Evolutionary conservation across 202 grass and related monocot genomes (phyloP), one percentile per base, ranked within the genome.

Genomic region (Bolboschoenoplectus hybrid): DNA sequence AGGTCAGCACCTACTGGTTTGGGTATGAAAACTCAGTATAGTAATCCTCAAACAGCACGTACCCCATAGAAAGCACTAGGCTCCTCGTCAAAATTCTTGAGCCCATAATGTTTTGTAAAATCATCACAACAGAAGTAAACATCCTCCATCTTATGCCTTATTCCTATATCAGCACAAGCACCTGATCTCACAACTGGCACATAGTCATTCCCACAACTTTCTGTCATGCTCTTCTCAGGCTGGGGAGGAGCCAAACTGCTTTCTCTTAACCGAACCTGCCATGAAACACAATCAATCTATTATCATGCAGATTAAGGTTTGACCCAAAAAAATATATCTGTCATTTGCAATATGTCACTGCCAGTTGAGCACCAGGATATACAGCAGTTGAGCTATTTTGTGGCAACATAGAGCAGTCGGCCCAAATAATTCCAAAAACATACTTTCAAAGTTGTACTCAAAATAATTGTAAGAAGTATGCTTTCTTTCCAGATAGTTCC

Each of bases 41-140:
- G 5, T 74, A 67, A 1, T 75, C 58, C 34, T 71, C 68, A 57
- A 39, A 78, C 34, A 52, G 58, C 47, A 76, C 84, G 83, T 91
- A 98, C 96, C 90, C 91, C 96, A 83, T 98, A 98, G 81, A 98
- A 98, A 70, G 93, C 93, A 68, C 87, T 88, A 51, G 91, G 91
- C 26, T 84, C 87, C 86, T 94, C 91, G 73, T 84, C 88, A 86
- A 55, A 90, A 87, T 80, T 86, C 46, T 88, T 66, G 32, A 86
- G 71, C 87, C 86, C 93, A 85, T 89, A 94, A 88, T 94, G 84
- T 85, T 86, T 81, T 62, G 91, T 76, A 78, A 98, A 89, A 85
- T 98, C 92, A 64, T 96, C 93, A 82, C 68, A 90, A 66, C 89
- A 91, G 81, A 96, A 85, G 68, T 86, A 94, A 39, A 88, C 91